Percentiles rank a stretch among this genome's conserved stretches.
Evolutionary conservation across 2,329 filamentous ascomycete genomes (phyloP).

Genomic region (Phymatotrichopsis omnivora): DNA sequence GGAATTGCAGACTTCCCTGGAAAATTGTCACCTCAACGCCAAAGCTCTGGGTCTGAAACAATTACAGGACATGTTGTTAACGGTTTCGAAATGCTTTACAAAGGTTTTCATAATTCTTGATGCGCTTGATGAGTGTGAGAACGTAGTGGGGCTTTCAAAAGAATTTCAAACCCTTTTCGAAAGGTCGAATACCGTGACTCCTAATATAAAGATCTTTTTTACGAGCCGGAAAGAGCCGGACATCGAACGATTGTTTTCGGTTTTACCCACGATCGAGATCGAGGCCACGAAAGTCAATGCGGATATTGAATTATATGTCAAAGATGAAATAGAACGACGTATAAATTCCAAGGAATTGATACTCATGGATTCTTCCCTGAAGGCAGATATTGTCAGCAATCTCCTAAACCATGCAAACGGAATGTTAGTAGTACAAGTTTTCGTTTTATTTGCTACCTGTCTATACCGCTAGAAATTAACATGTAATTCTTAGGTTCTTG

Average conservation of each 20-base stretch:
- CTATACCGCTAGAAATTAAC: too few species aligned
- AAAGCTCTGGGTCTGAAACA: constrained; percentile 1
- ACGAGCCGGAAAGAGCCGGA: constrained; percentile 12
- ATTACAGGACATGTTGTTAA: constrained; percentile 8
- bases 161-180: too few species aligned
- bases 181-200: too few species aligned
- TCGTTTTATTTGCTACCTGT: too few species aligned
- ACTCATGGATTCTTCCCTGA: too few species aligned
- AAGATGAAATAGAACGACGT: constrained; percentile 6
- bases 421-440: constrained; percentile 1
- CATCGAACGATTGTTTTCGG: constrained; percentile 9
- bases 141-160: too few species aligned
- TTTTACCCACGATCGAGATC: constrained; percentile 4
- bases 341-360: background rate
- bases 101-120: constrained; percentile 9
- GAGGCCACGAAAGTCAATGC: background rate
- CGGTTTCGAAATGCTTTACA: constrained; percentile 1
- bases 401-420: background rate
- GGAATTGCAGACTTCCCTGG: constrained; percentile 1
- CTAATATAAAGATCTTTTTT: constrained; percentile 8
- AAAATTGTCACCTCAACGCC: constrained; percentile 4
- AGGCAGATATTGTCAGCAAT: background rate
- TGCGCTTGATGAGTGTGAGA: constrained; percentile 11
- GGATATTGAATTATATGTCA: constrained; percentile 11
- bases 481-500: constrained; percentile 13